Evolutionary conservation across 768 basidiomycete genomes (phyloP).

Genomic region (Strobilomyces dryophilus): DNA sequence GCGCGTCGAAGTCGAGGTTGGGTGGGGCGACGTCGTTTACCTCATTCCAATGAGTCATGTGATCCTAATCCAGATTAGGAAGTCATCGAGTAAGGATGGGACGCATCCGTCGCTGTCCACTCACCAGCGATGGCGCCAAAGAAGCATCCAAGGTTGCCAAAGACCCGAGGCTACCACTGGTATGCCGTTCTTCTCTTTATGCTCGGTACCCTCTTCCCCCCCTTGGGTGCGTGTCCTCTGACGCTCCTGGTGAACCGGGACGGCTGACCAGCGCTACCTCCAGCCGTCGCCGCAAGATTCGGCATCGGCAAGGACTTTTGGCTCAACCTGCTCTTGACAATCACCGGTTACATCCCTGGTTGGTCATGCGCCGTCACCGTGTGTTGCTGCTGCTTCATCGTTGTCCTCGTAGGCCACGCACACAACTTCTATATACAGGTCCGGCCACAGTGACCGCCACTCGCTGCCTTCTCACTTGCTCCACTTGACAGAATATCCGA

Average conservation of each 20-base stretch:
- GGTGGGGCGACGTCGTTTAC: constrained; percentile 15
- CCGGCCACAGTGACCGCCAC: constrained; percentile 6
- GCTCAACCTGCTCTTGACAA: constrained; percentile 83
- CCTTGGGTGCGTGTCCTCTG: constrained; percentile 58
- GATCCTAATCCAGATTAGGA: constrained; percentile 6
- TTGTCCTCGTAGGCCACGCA: constrained; percentile 56
- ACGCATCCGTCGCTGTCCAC: no score
- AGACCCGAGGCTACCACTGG: constrained; percentile 64
- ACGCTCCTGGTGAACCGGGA: background rate
- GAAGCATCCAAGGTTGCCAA: constrained; percentile 52
- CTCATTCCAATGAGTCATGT: constrained; percentile 28
- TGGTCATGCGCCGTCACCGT: constrained; percentile 9
- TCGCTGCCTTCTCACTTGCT: constrained; percentile 6
- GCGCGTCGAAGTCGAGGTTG: constrained; percentile 18
- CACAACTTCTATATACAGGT: constrained; percentile 96
- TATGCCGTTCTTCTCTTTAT: constrained; percentile 81
- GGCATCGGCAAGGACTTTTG: constrained; percentile 90
- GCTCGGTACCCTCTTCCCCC: constrained; percentile 86
- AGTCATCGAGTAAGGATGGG: background rate
- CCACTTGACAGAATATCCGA: constrained; percentile 67
- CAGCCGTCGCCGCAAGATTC: constrained; percentile 91
- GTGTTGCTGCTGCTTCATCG: constrained; percentile 1
- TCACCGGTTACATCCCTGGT: constrained; percentile 91
- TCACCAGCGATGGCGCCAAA: constrained; percentile 30
- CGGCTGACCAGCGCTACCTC: constrained; percentile 3